phyloP scores from a whole-genome alignment of 1,284 basidiomycete species.

The Ganoderma multipileum region DNA sequence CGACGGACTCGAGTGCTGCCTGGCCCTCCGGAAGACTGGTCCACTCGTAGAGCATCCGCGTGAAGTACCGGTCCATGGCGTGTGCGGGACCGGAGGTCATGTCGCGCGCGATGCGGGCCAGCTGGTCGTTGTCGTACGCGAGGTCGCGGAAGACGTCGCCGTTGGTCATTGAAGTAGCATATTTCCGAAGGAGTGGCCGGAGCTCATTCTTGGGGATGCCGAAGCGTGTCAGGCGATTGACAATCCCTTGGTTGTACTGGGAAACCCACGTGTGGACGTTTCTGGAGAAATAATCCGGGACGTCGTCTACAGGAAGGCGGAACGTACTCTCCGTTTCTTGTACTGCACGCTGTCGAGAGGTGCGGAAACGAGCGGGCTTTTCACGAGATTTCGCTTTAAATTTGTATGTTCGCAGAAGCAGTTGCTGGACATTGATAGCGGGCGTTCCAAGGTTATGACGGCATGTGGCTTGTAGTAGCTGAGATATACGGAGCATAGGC shows the following conservation, averaged over 20 bases:
- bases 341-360: background rate
- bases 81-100: slow-evolving; percentile 32
- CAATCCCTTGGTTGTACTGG: background rate
- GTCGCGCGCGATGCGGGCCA: slow-evolving; percentile 38
- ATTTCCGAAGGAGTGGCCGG: slow-evolving; percentile 45
- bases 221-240: slow-evolving; percentile 47
- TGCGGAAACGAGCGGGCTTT: background rate
- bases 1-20: slow-evolving; percentile 32
- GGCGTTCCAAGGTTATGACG: slow-evolving; percentile 17
- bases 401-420: slow-evolving; percentile 10
- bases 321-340: background rate
- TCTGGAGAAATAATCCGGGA: slow-evolving; percentile 25
- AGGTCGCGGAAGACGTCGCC: slow-evolving; percentile 44
- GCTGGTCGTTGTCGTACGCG: slow-evolving; percentile 45
- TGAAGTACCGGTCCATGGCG: slow-evolving; percentile 42
- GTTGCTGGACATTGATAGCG: background rate
- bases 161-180: slow-evolving; percentile 40
- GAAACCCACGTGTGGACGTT: slow-evolving; percentile 40
- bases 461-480: slow-evolving; percentile 20
- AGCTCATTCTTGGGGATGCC: slow-evolving; percentile 49
- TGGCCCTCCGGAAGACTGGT: slow-evolving; percentile 44
- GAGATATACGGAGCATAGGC: slow-evolving; percentile 22
- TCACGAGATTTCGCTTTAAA: background rate
- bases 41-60: slow-evolving; percentile 58
- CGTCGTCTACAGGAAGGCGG: slow-evolving; percentile 12